phyloP scores from a whole-genome alignment of 192 early-diverging fungal genomes.

The Physocladia obscura region DNA sequence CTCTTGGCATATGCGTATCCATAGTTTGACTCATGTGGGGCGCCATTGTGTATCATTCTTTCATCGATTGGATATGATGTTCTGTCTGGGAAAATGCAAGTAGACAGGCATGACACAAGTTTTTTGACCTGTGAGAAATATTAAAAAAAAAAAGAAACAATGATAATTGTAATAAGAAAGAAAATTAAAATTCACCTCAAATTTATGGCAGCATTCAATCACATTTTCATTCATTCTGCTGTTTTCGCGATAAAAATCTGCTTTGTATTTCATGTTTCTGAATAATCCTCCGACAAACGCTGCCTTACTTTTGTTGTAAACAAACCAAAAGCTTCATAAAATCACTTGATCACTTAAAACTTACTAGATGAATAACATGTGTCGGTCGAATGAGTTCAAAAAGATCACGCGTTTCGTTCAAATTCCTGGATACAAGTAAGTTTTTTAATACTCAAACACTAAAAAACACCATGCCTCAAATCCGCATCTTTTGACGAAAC shows the following conservation, averaged over 20 bases:
- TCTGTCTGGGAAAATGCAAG: slow-evolving; percentile 83
- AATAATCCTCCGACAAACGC: slow-evolving; percentile 72
- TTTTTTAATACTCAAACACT: neutral
- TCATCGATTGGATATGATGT: slow-evolving; percentile 83
- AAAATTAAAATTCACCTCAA: slow-evolving; percentile 44
- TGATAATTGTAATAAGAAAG: neutral
- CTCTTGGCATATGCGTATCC: slow-evolving; percentile 82
- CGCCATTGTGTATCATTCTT: slow-evolving; percentile 79
- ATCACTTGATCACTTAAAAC: neutral
- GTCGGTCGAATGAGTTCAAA: slow-evolving; percentile 78
- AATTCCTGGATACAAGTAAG: slow-evolving; percentile 46
- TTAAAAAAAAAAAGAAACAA: neutral
- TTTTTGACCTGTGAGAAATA: slow-evolving; percentile 61
- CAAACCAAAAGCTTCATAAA: neutral
- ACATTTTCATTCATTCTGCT: slow-evolving; percentile 80
- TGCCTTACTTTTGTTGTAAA: slow-evolving; percentile 14
- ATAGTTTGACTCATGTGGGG: slow-evolving; percentile 78
- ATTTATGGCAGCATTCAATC: slow-evolving; percentile 57
- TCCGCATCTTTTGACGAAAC: slow-evolving; percentile 75
- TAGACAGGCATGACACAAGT: slow-evolving; percentile 82
- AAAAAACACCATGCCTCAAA: slow-evolving; percentile 68
- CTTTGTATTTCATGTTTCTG: slow-evolving; percentile 78
- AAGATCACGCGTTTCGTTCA: slow-evolving; percentile 57
- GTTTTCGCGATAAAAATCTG: slow-evolving; percentile 76
- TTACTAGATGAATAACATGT: slow-evolving; percentile 73